Conservation (phyloP, 2,329 filamentous ascomycete genomes). For the Orbilia javanica region DNA sequence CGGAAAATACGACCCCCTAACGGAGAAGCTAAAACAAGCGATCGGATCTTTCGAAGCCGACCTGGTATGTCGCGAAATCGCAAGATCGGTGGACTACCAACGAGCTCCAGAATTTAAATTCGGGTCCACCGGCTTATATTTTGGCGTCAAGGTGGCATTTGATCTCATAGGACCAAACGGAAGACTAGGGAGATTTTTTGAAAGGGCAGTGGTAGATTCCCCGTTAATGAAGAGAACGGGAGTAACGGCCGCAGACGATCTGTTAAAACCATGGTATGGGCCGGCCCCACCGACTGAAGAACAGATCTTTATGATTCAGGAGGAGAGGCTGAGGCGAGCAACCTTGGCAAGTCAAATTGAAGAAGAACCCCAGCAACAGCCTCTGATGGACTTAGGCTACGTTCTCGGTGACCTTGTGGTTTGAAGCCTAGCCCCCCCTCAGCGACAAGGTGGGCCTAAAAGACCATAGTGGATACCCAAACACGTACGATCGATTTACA, state of each 20-base stretch:
- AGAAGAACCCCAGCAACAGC: slow-evolving; percentile 23
- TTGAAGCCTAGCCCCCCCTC: background rate
- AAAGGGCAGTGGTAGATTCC: slow-evolving; percentile 30
- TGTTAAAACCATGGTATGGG: slow-evolving; percentile 49
- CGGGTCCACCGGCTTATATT: slow-evolving; percentile 46
- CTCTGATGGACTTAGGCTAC: slow-evolving; percentile 4
- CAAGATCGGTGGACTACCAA: slow-evolving; percentile 47
- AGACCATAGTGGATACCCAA: too few species aligned
- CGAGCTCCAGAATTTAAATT: slow-evolving; percentile 28
- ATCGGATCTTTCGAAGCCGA: slow-evolving; percentile 26
- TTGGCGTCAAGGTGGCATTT: slow-evolving; percentile 46
- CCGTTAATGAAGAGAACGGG: slow-evolving; percentile 43
- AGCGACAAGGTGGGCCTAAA: too few species aligned
- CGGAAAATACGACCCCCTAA: slow-evolving; percentile 25
- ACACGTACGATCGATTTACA: background rate
- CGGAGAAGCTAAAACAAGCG: slow-evolving; percentile 21
- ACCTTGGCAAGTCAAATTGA: background rate
- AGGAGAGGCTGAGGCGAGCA: slow-evolving; percentile 27
- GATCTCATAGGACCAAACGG: slow-evolving; percentile 35
- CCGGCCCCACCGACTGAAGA: slow-evolving; percentile 41
- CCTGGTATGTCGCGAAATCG: slow-evolving; percentile 33
- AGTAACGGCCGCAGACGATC: slow-evolving; percentile 20
- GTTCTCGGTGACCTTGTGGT: slow-evolving; percentile 5
- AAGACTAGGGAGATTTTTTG: slow-evolving; percentile 35
- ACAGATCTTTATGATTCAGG: slow-evolving; percentile 43